phyloP scores from a whole-genome alignment of 495 filamentous ascomycete species.

The Thermothielavioides terrestris region DNA sequence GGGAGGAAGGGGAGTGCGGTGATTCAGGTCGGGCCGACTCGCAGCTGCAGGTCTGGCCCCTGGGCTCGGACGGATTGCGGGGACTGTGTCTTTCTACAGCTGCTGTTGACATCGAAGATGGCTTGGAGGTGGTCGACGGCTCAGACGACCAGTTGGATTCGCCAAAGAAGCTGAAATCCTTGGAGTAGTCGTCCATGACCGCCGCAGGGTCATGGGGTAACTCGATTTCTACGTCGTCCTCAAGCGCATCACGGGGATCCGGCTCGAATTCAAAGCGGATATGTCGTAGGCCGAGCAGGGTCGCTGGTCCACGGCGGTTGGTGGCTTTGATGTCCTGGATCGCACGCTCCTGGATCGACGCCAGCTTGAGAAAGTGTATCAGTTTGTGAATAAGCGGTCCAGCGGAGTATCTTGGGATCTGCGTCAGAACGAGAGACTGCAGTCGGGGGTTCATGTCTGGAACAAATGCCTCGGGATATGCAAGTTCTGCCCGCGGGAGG shows the following conservation, averaged over 20 bases:
- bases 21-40: constrained; percentile 2
- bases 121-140: background rate
- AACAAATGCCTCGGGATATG: constrained; percentile 33
- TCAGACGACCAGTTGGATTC: constrained; percentile 13
- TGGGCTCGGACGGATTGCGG: background rate
- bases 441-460: constrained; percentile 42
- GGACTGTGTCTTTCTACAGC: background rate
- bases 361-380: constrained; percentile 29
- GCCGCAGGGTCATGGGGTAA: constrained; percentile 14
- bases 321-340: constrained; percentile 16
- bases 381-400: constrained; percentile 33
- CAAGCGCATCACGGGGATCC: constrained; percentile 23
- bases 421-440: constrained; percentile 30
- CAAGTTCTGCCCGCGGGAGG: constrained; percentile 25
- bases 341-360: constrained; percentile 31
- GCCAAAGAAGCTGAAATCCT: constrained; percentile 30
- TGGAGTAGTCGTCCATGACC: constrained; percentile 20
- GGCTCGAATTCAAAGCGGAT: constrained; percentile 36
- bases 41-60: background rate
- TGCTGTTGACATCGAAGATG: background rate
- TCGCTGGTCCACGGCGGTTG: constrained; percentile 17
- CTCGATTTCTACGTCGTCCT: constrained; percentile 12
- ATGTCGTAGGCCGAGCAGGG: constrained; percentile 32
- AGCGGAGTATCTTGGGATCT: constrained; percentile 33
- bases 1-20: background rate